Conservation (phyloP, 2,329 filamentous ascomycete genomes). For the Aspergillus neoniger region DNA sequence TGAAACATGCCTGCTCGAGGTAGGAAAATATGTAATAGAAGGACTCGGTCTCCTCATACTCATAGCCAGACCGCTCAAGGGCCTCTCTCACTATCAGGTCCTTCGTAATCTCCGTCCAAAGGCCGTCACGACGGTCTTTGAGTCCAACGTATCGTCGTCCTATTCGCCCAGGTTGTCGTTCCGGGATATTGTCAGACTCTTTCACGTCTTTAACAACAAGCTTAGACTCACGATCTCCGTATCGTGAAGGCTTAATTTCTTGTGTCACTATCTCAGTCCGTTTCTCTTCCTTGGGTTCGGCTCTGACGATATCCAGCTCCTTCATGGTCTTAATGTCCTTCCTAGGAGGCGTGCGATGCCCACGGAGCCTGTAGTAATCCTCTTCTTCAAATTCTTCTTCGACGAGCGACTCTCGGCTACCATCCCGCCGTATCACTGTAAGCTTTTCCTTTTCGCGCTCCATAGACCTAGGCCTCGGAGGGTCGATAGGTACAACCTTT, state of each 20-base stretch:
- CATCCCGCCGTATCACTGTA: conserved; percentile 19
- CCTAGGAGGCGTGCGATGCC: conserved; percentile 66
- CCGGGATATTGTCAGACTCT: conserved; percentile 56
- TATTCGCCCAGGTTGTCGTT: conserved; percentile 45
- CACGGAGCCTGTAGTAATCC: conserved; percentile 67
- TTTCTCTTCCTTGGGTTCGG: conserved; percentile 78
- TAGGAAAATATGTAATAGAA: conserved; percentile 95
- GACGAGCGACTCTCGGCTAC: conserved; percentile 18
- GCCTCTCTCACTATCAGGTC: conserved; percentile 85
- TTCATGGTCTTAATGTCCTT: conserved; percentile 61
- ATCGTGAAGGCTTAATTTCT: conserved; percentile 76
- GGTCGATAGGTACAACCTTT: conserved; percentile 27
- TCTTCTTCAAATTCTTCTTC: conserved; percentile 56
- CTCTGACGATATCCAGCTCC: conserved; percentile 80
- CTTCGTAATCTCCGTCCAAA: conserved; percentile 98
- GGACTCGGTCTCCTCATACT: conserved; percentile 83
- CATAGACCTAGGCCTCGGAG: conserved; percentile 30
- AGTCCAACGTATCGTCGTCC: conserved; percentile 47
- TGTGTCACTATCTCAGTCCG: conserved; percentile 72
- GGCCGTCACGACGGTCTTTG: conserved; percentile 55
- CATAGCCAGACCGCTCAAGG: conserved; percentile 79
- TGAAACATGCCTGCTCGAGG: conserved; percentile 73
- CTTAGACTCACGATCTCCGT: conserved; percentile 72
- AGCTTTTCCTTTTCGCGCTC: conserved; percentile 31
- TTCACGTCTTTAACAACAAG: conserved; percentile 70